Evolutionary conservation across 345 rosid genomes (phyloP), one percentile per base, ranked within the genome.

Genomic region (Combretum micranthum): DNA sequence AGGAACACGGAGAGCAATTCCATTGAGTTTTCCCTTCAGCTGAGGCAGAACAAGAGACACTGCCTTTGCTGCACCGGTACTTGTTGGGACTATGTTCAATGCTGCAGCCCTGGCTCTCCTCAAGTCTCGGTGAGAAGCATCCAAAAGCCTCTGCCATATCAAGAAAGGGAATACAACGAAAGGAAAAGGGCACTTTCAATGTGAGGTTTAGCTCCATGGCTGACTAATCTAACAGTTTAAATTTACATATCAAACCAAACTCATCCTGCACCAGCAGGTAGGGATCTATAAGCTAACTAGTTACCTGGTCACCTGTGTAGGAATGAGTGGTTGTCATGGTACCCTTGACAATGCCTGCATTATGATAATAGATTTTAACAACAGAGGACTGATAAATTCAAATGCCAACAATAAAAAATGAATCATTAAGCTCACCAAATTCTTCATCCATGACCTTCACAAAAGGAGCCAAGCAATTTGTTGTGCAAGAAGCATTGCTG

Each of bases 401-500:
- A 37, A 15, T 22, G 39, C 39, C 9, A 32, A 44, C 18, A 17
- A 13, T 16, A 39, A 25, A 16, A 42, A 37, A 22, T 42, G 7
- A 3, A 23, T 6, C 37, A 47, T 4, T 16, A 4, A 52, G 50
- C 71, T 18, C 82, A 89, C 99, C 94, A 26, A 93, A 80, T 76
- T 87, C 96, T 67, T 88, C 99, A 59, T 93, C 99, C 61, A 93
- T 32, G 64, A 93, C 69, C 77, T 89, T 89, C 15, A 80, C 97
- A 53, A 93, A 93, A 22, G 99, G 96, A 67, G 97, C 97, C 69
- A 93, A 69, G 74, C 99, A 89, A 61, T 93, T 93, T 20, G 97
- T 89, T 72, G 99, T 93, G 83, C 99, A 93, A 62, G 99, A 93
- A 52, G 99, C 96, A 77, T 93, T 93, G 68, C 99, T 93, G 83